Evolutionary conservation across 345 rosid species (phyloP).

Genomic region (Citrus inodora): DNA sequence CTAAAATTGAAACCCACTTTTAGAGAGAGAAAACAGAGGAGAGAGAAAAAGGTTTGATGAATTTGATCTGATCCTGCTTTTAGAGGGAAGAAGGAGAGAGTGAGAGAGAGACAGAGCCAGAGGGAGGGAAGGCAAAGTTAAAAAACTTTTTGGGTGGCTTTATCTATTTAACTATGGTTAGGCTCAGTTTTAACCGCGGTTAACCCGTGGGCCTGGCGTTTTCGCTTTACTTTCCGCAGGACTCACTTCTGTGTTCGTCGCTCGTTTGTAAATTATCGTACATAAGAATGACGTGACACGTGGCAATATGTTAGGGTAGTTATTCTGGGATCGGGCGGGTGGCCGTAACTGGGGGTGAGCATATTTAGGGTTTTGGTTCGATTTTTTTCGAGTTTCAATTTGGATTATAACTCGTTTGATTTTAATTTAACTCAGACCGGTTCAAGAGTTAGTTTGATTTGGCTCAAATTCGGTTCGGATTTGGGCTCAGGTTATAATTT

Average conservation of each 20-base stretch:
- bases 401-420: too few species aligned
- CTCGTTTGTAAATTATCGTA: neutral
- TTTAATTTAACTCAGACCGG: too few species aligned
- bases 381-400: too few species aligned
- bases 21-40: neutral
- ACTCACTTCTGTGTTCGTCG: neutral
- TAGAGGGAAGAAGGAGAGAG: neutral
- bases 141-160: too few species aligned
- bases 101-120: neutral
- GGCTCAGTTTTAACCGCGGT: conserved; percentile 20
- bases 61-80: neutral
- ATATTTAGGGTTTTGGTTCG: too few species aligned
- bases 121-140: neutral
- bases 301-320: neutral
- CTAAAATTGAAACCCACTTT: too few species aligned
- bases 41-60: neutral
- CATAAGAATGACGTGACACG: neutral
- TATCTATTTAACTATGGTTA: conserved; percentile 11
- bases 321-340: too few species aligned
- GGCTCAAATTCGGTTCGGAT: too few species aligned
- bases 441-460: too few species aligned
- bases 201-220: conserved; percentile 1
- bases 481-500: too few species aligned
- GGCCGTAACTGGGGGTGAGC: too few species aligned
- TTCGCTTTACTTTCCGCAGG: too few species aligned